Percentiles rank a stretch among this genome's conserved stretches.
Evolutionary conservation across 768 basidiomycete species (phyloP).

Genomic region (Rhizopogon vinicolor): DNA sequence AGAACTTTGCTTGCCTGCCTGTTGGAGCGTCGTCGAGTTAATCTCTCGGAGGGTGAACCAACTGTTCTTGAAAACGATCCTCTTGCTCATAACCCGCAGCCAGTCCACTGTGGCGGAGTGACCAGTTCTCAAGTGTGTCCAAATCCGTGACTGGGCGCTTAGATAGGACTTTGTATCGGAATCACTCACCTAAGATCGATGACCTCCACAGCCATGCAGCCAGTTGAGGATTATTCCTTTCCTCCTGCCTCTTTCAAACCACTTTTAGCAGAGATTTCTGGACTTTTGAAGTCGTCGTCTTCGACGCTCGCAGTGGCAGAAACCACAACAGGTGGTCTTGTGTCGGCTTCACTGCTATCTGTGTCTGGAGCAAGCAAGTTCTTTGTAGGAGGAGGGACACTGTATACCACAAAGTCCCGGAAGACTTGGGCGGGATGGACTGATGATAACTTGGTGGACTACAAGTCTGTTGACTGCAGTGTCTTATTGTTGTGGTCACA

Average conservation of each 20-base stretch:
- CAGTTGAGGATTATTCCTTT: conserved; percentile 3
- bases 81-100: too few species aligned
- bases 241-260: conserved; percentile 14
- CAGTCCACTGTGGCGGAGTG: too few species aligned
- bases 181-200: not conserved
- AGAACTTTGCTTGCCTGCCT: too few species aligned
- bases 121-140: too few species aligned
- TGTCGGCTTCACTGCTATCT: conserved; percentile 14
- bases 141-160: too few species aligned
- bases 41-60: too few species aligned
- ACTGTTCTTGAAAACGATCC: too few species aligned
- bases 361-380: conserved; percentile 15
- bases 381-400: conserved; percentile 12
- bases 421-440: conserved; percentile 15
- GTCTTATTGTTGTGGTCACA: not conserved
- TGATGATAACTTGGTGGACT: conserved; percentile 9
- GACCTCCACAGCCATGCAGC: not conserved
- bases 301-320: conserved; percentile 15
- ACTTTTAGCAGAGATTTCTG: conserved; percentile 10
- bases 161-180: not conserved
- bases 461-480: conserved; percentile 6
- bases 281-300: conserved; percentile 6
- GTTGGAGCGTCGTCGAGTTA: too few species aligned
- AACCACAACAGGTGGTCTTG: conserved; percentile 16
- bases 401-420: conserved; percentile 14